A percentile compares a stretch with the other conserved stretches of the same genome.
phyloP scores from a whole-genome alignment of 2,329 filamentous ascomycete genomes.

The Hypocrella siamensis region DNA sequence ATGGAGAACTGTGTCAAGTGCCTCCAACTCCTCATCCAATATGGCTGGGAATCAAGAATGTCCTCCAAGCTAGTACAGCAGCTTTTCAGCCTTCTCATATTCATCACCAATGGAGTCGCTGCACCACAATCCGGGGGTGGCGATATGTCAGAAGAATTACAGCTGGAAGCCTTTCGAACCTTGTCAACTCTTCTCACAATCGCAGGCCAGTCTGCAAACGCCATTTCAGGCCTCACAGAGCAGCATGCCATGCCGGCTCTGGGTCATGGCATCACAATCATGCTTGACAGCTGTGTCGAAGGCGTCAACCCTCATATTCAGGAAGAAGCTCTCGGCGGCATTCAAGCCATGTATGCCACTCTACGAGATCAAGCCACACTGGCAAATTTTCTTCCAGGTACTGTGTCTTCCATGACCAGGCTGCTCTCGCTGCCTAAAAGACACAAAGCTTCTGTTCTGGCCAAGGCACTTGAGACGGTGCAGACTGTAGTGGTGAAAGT shows the following conservation, averaged over 20 bases:
- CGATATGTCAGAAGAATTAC: constrained; percentile 55
- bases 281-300: constrained; percentile 58
- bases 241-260: constrained; percentile 57
- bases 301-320: constrained; percentile 54
- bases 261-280: constrained; percentile 66
- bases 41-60: constrained; percentile 66
- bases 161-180: constrained; percentile 53
- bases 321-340: constrained; percentile 47
- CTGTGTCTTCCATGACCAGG: constrained; percentile 67
- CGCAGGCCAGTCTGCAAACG: constrained; percentile 32
- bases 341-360: constrained; percentile 45
- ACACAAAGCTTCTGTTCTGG: constrained; percentile 42
- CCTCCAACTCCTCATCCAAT: constrained; percentile 53
- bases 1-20: constrained; percentile 67
- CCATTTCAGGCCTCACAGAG: constrained; percentile 33
- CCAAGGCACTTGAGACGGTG: constrained; percentile 43
- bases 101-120: constrained; percentile 62
- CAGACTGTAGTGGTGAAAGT: constrained; percentile 36
- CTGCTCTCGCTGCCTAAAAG: constrained; percentile 53
- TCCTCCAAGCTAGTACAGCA: constrained; percentile 63
- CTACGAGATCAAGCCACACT: constrained; percentile 60
- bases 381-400: constrained; percentile 76
- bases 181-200: constrained; percentile 50
- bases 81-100: constrained; percentile 68
- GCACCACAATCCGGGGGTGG: constrained; percentile 25